phyloP scores from a whole-genome alignment of 2,329 filamentous ascomycete genomes.

The Cladosporium austrohemisphaericum region DNA sequence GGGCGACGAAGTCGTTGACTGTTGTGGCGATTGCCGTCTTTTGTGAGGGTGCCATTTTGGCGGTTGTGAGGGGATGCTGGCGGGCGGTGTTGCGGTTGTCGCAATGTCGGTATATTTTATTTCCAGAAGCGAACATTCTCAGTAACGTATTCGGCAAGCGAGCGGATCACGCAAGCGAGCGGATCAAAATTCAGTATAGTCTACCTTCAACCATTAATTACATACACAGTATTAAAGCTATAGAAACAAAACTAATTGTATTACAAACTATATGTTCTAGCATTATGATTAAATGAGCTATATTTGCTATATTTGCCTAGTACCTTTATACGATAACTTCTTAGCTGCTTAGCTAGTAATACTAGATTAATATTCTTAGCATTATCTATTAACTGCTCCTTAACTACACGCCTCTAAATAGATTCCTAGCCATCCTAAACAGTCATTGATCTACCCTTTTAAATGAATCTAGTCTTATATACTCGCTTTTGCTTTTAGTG shows the following conservation, averaged over 20 bases:
- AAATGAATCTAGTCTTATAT: too few species aligned
- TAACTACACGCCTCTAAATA: neutral
- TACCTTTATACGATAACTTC: neutral
- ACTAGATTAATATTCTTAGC: neutral
- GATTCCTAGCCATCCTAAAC: neutral
- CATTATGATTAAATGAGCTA: neutral
- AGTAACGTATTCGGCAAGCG: slow-evolving; percentile 1
- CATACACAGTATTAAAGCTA: neutral
- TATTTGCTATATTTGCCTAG: neutral
- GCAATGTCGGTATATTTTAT: too few species aligned
- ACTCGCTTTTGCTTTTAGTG: too few species aligned
- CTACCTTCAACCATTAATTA: neutral
- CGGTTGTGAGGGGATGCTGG: neutral
- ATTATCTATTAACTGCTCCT: neutral
- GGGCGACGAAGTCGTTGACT: slow-evolving; percentile 62
- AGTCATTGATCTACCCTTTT: too few species aligned
- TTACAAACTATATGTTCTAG: neutral
- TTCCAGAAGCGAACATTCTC: too few species aligned
- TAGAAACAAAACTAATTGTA: neutral
- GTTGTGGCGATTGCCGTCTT: slow-evolving; percentile 22
- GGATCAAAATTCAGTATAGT: neutral
- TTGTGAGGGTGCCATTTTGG: slow-evolving; percentile 19
- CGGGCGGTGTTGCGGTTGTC: neutral
- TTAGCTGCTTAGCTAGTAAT: neutral
- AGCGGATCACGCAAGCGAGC: neutral